Percentiles rank a stretch among this genome's conserved stretches.
Conservation (phyloP, 2,329 filamentous ascomycete genomes). For the Diaporthe citriasiana region DNA sequence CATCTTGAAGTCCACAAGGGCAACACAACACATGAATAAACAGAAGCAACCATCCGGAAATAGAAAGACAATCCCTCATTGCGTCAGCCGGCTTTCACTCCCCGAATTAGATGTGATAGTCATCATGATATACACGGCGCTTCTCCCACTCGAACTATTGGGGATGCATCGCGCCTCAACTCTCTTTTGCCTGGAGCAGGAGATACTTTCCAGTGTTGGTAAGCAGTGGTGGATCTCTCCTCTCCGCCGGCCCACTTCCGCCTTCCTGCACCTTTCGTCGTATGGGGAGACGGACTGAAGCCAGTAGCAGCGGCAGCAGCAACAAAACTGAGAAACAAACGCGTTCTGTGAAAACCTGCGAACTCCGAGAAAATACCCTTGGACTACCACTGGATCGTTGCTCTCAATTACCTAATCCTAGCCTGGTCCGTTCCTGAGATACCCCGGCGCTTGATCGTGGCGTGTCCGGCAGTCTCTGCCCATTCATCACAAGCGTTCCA, state of each 20-base stretch:
- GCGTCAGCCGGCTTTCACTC: constrained; percentile 37
- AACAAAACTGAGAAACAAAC: constrained; percentile 23
- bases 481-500: constrained; percentile 40
- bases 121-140: constrained; percentile 37
- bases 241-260: not conserved
- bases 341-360: constrained; percentile 19
- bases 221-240: not conserved
- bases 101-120: constrained; percentile 40
- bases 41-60: constrained; percentile 11
- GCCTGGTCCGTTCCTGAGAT: constrained; percentile 15
- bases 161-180: constrained; percentile 9
- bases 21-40: constrained; percentile 17
- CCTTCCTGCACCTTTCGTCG: not conserved
- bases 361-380: constrained; percentile 36
- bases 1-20: constrained; percentile 3
- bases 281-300: not conserved
- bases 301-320: constrained; percentile 18
- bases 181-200: not conserved
- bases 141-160: not conserved
- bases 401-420: constrained; percentile 22
- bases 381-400: constrained; percentile 29
- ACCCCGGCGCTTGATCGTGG: constrained; percentile 29
- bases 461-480: constrained; percentile 22
- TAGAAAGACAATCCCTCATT: constrained; percentile 28
- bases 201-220: not conserved